Conservation (phyloP, 2,329 filamentous ascomycete species). For the Pseudogymnoascus sp. region DNA sequence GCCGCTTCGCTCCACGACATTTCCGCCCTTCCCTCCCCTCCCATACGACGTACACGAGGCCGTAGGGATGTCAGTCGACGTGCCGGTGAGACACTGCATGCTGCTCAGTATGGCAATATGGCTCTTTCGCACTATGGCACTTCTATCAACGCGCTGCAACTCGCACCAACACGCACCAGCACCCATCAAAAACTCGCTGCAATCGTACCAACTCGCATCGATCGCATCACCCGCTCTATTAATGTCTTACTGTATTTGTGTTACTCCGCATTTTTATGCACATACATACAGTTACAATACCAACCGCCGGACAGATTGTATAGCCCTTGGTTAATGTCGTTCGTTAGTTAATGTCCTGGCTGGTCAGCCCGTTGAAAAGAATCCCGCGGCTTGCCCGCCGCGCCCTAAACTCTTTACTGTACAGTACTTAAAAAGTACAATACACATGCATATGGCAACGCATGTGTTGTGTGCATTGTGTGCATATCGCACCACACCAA, state of each 20-base stretch:
- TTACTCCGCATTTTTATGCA: background rate
- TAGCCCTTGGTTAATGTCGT: background rate
- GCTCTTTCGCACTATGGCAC: background rate
- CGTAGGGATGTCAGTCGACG: background rate
- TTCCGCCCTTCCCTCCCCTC: background rate
- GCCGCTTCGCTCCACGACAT: background rate
- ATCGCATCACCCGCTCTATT: background rate
- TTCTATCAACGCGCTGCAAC: background rate
- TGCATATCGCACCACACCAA: slow-evolving; percentile 2
- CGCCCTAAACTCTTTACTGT: background rate
- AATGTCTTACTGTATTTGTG: background rate
- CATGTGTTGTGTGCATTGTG: background rate
- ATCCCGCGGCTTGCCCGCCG: background rate
- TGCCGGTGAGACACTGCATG: background rate
- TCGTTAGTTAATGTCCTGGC: no score
- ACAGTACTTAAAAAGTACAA: background rate
- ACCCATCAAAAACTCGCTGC: background rate
- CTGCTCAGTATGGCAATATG: background rate
- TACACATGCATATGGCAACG: background rate
- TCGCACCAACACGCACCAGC: background rate
- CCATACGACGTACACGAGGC: slow-evolving; percentile 2
- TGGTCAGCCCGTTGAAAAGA: background rate
- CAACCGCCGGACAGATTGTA: background rate
- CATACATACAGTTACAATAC: background rate
- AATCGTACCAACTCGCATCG: background rate